phyloP scores from a whole-genome alignment of 495 filamentous ascomycete species.

The Penicillium pancosmium region DNA sequence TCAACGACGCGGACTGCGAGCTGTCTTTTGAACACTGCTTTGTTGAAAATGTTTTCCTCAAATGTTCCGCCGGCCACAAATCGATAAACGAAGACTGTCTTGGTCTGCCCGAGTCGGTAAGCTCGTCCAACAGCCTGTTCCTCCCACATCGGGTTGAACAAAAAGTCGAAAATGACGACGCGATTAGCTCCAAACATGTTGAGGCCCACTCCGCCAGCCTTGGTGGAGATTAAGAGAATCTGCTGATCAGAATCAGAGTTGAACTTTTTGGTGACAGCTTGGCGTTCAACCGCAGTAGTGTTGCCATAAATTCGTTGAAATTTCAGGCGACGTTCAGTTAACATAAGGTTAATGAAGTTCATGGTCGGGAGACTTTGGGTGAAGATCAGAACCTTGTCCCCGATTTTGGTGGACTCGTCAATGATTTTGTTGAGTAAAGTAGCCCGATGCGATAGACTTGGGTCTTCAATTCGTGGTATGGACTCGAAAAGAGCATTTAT shows the following conservation, averaged over 20 bases:
- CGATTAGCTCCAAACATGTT: slow-evolving; percentile 87
- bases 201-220: slow-evolving; percentile 77
- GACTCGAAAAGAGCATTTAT: slow-evolving; percentile 33
- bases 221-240: slow-evolving; percentile 81
- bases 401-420: slow-evolving; percentile 54
- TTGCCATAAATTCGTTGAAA: slow-evolving; percentile 69
- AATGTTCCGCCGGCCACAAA: slow-evolving; percentile 78
- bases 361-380: slow-evolving; percentile 72
- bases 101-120: slow-evolving; percentile 84
- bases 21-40: slow-evolving; percentile 77
- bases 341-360: slow-evolving; percentile 62
- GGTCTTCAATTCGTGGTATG: slow-evolving; percentile 34
- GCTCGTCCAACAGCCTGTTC: slow-evolving; percentile 87
- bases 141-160: slow-evolving; percentile 79
- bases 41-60: slow-evolving; percentile 71
- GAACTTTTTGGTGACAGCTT: slow-evolving; percentile 65
- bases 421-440: slow-evolving; percentile 68
- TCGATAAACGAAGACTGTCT: slow-evolving; percentile 87
- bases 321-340: slow-evolving; percentile 43
- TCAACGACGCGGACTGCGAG: slow-evolving; percentile 80
- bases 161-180: slow-evolving; percentile 84
- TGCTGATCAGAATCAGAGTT: slow-evolving; percentile 49
- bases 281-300: slow-evolving; percentile 55
- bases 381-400: slow-evolving; percentile 78
- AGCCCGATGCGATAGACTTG: slow-evolving; percentile 64